phyloP scores from a whole-genome alignment of 106 monocot genomes.

The Dactylorhiza incarnata region DNA sequence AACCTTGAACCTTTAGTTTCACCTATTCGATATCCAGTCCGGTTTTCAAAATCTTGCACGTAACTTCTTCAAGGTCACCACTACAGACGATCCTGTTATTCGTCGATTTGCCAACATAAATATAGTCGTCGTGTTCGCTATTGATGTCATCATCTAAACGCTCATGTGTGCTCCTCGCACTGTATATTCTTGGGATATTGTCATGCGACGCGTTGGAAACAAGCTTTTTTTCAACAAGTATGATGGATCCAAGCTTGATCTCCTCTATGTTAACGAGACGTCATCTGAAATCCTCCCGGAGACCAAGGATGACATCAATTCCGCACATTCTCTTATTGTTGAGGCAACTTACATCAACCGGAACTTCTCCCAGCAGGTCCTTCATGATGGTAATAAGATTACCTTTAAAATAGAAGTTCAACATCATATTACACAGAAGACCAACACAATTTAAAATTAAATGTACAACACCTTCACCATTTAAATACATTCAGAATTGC shows the following conservation, averaged over 20 bases:
- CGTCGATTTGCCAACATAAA: conserved; percentile 85
- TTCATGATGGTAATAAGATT: conserved; percentile 72
- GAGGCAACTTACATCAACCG: conserved; percentile 96
- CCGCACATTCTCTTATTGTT: conserved; percentile 63
- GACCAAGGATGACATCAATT: conserved; percentile 93
- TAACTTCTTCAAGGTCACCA: conserved; percentile 90
- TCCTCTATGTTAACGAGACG: conserved; percentile 79
- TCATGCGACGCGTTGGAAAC: conserved; percentile 92
- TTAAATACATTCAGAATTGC: too few species aligned
- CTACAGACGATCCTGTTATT: conserved; percentile 93
- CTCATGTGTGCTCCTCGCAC: conserved; percentile 92
- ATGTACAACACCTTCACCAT: too few species aligned
- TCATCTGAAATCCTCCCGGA: conserved; percentile 79
- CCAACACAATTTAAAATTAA: too few species aligned
- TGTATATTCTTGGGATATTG: conserved; percentile 82
- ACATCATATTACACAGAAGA: too few species aligned
- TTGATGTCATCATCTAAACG: conserved; percentile 76
- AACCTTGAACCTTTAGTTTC: too few species aligned
- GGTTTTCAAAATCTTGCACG: too few species aligned
- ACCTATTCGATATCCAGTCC: too few species aligned
- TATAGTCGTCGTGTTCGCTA: conserved; percentile 84
- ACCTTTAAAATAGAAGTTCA: too few species aligned
- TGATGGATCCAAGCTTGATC: conserved; percentile 91
- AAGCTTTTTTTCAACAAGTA: conserved; percentile 97
- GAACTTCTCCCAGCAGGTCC: conserved; percentile 95